Percentiles rank a stretch among this genome's conserved stretches.
phyloP scores from a whole-genome alignment of 441 rosid species.

The Metrosideros polymorpha region DNA sequence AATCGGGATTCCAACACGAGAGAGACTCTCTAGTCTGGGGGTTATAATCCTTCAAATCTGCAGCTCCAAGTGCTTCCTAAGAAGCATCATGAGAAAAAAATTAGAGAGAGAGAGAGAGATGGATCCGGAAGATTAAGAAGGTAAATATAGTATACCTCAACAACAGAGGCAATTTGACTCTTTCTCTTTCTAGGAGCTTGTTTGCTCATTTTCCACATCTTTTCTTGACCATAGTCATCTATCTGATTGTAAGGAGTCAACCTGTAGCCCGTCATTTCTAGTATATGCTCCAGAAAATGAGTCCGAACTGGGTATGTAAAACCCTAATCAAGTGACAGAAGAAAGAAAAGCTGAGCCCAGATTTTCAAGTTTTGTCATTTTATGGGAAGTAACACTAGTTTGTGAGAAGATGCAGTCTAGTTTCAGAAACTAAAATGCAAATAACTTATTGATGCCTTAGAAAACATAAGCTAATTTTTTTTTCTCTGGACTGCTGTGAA shows the following conservation, averaged over 20 bases:
- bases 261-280: conserved; percentile 63
- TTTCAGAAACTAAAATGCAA: background rate
- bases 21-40: conserved; percentile 60
- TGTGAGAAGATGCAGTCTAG: background rate
- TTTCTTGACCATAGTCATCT: conserved; percentile 93
- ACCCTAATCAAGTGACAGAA: conserved; percentile 32
- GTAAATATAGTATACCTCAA: conserved; percentile 49
- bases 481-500: background rate
- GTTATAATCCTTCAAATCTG: conserved; percentile 53
- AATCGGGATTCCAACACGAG: conserved; percentile 88
- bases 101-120: background rate
- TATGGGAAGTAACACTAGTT: background rate
- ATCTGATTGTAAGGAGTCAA: conserved; percentile 72
- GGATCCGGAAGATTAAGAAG: background rate
- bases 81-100: conserved; percentile 6
- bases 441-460: background rate
- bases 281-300: conserved; percentile 68
- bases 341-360: background rate
- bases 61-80: conserved; percentile 70
- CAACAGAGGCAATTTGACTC: conserved; percentile 74
- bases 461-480: too few species aligned
- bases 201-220: conserved; percentile 72
- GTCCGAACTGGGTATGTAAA: conserved; percentile 66
- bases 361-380: background rate
- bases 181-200: conserved; percentile 80